These are phyloP conservation scores for Colletotrichum tofieldiae DNA, from an alignment of 2,329 filamentous ascomycete genomes.

Conservation along the genomic window DNA sequence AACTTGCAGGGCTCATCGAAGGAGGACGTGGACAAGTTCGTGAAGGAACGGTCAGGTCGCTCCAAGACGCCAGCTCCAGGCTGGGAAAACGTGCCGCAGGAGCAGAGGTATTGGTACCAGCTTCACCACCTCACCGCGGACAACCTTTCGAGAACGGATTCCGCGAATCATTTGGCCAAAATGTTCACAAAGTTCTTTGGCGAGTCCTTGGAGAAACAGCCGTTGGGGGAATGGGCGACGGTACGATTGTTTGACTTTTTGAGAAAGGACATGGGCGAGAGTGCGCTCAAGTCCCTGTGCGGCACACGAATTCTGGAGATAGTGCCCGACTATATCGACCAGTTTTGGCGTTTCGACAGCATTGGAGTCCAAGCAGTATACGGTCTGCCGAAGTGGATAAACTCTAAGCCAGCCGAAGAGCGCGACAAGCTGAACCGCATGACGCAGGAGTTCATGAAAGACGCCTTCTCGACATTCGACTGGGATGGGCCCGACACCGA, in stretches of 20 bases:
- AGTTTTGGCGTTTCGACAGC: slow-evolving; percentile 48
- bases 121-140: slow-evolving; percentile 41
- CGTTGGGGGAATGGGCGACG: slow-evolving; percentile 43
- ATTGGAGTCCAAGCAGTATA: slow-evolving; percentile 44
- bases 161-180: slow-evolving; percentile 25
- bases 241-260: slow-evolving; percentile 45
- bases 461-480: slow-evolving; percentile 43
- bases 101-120: slow-evolving; percentile 47
- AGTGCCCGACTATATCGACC: slow-evolving; percentile 47
- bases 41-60: slow-evolving; percentile 44
- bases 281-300: slow-evolving; percentile 45
- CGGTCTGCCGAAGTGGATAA: slow-evolving; percentile 47
- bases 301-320: slow-evolving; percentile 47
- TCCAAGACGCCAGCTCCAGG: slow-evolving; percentile 41
- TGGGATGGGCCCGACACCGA: slow-evolving; percentile 41
- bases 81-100: slow-evolving; percentile 34
- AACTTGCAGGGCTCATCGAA: slow-evolving; percentile 29
- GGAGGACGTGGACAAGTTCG: slow-evolving; percentile 39
- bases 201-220: slow-evolving; percentile 33
- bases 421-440: slow-evolving; percentile 43
- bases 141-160: slow-evolving; percentile 38
- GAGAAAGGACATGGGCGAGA: slow-evolving; percentile 45
- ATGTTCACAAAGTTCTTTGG: slow-evolving; percentile 43
- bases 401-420: slow-evolving; percentile 38
- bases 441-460: slow-evolving; percentile 30